These are phyloP conservation scores for Penicillium argentinense DNA, from an alignment of 495 filamentous ascomycete species.

Conservation along the genomic window DNA sequence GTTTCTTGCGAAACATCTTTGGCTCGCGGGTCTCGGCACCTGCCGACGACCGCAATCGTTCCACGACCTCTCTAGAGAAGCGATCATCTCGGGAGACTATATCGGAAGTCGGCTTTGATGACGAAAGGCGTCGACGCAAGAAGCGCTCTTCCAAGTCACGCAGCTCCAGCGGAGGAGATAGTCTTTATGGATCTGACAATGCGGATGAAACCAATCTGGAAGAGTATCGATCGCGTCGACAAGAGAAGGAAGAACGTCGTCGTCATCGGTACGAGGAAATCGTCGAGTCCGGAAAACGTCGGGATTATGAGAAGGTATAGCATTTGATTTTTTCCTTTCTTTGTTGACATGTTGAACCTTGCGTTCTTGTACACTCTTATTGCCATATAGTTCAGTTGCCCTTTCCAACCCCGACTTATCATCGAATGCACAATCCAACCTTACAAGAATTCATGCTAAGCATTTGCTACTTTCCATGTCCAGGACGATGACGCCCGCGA, in stretches of 20 bases:
- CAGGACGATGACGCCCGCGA: slow-evolving; percentile 41
- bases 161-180: slow-evolving; percentile 36
- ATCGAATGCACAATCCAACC: slow-evolving; percentile 20
- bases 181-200: slow-evolving; percentile 28
- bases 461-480: slow-evolving; percentile 34
- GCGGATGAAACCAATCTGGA: slow-evolving; percentile 35
- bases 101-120: slow-evolving; percentile 40
- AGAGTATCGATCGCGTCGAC: slow-evolving; percentile 36
- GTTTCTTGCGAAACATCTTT: slow-evolving; percentile 40
- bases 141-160: slow-evolving; percentile 37
- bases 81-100: slow-evolving; percentile 36
- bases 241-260: slow-evolving; percentile 41
- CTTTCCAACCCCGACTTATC: slow-evolving; percentile 13
- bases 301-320: slow-evolving; percentile 49
- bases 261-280: slow-evolving; percentile 41
- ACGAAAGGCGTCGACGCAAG: slow-evolving; percentile 45
- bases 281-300: slow-evolving; percentile 32
- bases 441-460: slow-evolving; percentile 37
- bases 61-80: slow-evolving; percentile 37
- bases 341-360: slow-evolving; percentile 22
- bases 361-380: slow-evolving; percentile 29
- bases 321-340: slow-evolving; percentile 36
- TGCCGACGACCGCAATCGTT: slow-evolving; percentile 27
- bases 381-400: slow-evolving; percentile 34
- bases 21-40: slow-evolving; percentile 38